Evolutionary conservation across 2,329 filamentous ascomycete species (phyloP), one percentile per base, ranked within the genome.

Genomic region (Diaporthe ilicicola): DNA sequence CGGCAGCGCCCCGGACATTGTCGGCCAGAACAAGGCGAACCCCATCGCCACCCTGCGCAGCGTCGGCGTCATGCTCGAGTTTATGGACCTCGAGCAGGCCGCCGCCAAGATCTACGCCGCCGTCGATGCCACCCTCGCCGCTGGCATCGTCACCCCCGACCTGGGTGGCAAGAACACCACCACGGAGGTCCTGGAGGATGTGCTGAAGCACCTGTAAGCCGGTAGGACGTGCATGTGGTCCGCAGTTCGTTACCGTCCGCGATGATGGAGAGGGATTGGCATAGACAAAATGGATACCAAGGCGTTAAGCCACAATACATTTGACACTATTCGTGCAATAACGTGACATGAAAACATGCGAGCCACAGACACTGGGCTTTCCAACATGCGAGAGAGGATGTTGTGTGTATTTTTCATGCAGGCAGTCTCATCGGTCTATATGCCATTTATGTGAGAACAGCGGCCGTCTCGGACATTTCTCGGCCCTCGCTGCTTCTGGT

Each of bases 21-120:
- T 94, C 89, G 96, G 96, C 76, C 87, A 92, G 87, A 91, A 92
- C 75, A 95, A 99, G 79, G 94, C 96, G 76, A 99, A 99, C 84
- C 96, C 96, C 29, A 97, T 99, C 79, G 96, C 96, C 44, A 98
- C 96, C 12, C 88, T 99, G 74, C 88, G 96, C 79, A 96, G 93
- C 82, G 92, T 94, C 19, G 96, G 93, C 42, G 87, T 98, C 73
- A 98, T 99, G 96, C 87, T 99, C 75, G 95, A 98, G 86, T 99
- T 98, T 83, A 86, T 98, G 74, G 91, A 94, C 74, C 91, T 97
- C 85, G 92, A 94, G 82, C 86, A 89, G 74, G 96, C 96, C 24
- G 96, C 96, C 42, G 94, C 93, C 37, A 91, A 87, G 84, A 97
- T 99, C 77, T 97, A 98, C 82, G 88, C 90, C 72, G 96, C 96